Conservation (phyloP, 192 early-diverging fungal genomes). For the Coemansia sp. region DNA sequence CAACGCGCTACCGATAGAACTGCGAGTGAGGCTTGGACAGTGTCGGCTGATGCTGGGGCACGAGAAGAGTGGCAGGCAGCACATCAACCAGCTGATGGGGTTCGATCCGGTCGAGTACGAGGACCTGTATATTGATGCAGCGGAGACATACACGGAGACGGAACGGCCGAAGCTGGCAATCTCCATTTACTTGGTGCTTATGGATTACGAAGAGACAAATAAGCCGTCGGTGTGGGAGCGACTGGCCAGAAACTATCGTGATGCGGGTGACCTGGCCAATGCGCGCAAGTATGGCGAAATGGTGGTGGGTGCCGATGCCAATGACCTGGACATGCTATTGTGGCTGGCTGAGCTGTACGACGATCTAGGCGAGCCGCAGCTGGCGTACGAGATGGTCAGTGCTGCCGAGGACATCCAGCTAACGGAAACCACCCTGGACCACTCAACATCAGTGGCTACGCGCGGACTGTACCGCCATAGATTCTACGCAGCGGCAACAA, state of each 20-base stretch:
- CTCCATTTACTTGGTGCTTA: conserved; percentile 23
- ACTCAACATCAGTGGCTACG: background rate
- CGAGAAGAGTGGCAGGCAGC: conserved; percentile 60
- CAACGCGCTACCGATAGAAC: conserved; percentile 71
- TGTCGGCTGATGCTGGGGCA: conserved; percentile 69
- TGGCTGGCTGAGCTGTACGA: conserved; percentile 65
- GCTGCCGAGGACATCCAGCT: conserved; percentile 36
- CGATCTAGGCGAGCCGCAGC: conserved; percentile 53
- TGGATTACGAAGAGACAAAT: conserved; percentile 13
- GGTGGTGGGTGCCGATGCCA: conserved; percentile 56
- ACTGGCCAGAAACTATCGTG: conserved; percentile 61
- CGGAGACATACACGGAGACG: conserved; percentile 22
- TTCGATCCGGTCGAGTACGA: conserved; percentile 20
- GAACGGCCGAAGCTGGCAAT: conserved; percentile 25
- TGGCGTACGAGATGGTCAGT: conserved; percentile 44
- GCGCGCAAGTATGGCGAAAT: conserved; percentile 57
- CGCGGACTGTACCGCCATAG: background rate
- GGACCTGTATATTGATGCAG: conserved; percentile 43
- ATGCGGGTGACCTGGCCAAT: conserved; percentile 56
- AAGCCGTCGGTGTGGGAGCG: conserved; percentile 57
- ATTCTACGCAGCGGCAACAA: background rate
- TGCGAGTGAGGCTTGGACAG: conserved; percentile 86
- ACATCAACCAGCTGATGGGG: conserved; percentile 46
- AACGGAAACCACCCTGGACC: conserved; percentile 2
- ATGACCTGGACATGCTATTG: conserved; percentile 60